Base-by-base conservation (phyloP, 371 early-diverging fungal species). In the Mortierella sp. region DNA sequence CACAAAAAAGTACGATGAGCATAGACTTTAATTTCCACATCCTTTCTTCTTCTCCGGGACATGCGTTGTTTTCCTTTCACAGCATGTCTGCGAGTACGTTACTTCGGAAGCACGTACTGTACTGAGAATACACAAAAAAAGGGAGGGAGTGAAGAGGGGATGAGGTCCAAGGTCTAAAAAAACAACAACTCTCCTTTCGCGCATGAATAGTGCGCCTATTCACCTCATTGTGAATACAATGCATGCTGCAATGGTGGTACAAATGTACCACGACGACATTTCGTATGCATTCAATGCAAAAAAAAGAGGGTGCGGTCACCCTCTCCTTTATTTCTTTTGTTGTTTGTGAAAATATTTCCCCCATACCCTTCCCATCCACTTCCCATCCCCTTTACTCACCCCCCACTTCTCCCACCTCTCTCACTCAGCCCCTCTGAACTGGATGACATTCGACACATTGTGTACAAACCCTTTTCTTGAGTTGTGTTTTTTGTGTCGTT, bases 231-330 rank as follows among this genome's bases (percentile, higher is more conserved):
- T 50, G 50, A 16, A 50, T 16, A 50, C 50, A 50, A 50, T 34
- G 68, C 68, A 65, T 65, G 68, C 68, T 2, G 19, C 21, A 65
- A 38, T 65, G 68, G 68, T 65, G 21, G 68, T 65, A 42, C 68
- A 65, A 3, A 50, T 50, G 50, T 16, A 50, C 50, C 16, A 50
- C 50, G 10, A 50, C 50, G 50, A 50, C 63, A 63, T 21, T 21
- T 65, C 26, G 28, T n/a, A 7, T 38, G 38, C 63, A 65, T 38
- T 38, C 21, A 38, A 68, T 42, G 44, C 68, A 11, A 63, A 63
- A 68, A 42, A 38, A 38, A 1, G 54, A 54, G 54, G 24, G 65
- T 68, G 34, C 38, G 2, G 24, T 38, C 1, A 38, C 42, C 68
- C 24, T 38, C 24, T 10, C 44, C 68, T 42, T 68, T 21, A 38